Base-by-base conservation (phyloP, 495 filamentous ascomycete genomes). In the Lasiosphaeriaceae sp. region DNA sequence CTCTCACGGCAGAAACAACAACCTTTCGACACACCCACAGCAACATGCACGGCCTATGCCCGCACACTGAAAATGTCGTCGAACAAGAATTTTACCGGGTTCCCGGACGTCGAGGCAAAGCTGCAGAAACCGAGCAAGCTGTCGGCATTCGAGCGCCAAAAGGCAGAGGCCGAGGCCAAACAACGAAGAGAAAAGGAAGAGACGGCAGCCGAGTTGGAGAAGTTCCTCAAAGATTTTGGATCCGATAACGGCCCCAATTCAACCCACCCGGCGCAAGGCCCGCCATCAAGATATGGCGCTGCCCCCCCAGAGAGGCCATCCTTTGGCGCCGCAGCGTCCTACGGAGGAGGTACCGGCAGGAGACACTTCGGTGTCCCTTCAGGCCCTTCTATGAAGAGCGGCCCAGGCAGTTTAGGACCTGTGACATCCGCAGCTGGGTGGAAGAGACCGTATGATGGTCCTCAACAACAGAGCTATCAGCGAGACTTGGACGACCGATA, bases 101-200 rank as follows among this genome's bases (percentile, higher is more conserved):
- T 95, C 67, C 90, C 91, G n/a, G 86, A 94, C 66, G 80, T 92
- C 47, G 83, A 84, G 34, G 82, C 85, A 43, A 97, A 97, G 69
- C 85, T 96, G 41, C 83, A 89, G 22, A 89, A 90, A 11, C 87
- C 91, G 0, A 81, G 80, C 39, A 95, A 92, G 72, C 91, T 96
- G 68, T 95, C 91, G 12, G 82, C 90, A 31, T 97, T 96, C 73
- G 93, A 97, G 73, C 86, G 87, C 54, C 90, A 94, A 62, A 94
- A 92, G 75, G 90, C 89, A 39, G 92, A 96, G 68, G 92, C 90
- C 31, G 90, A 96, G 77, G 93, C 90, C 16, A 97, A 97, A 72
- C 87, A 90, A 34, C 80, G 83, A 61, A 82, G 90, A 55, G 93
- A 96, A 71, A 87, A 87, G 67, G 90, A 86, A 57, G 93, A 96